A percentile compares a stretch with the other conserved stretches of the same genome.
These are phyloP conservation scores for Ormosia semicastrata DNA, from an alignment of 306 rosid genomes.

Conservation along the genomic window DNA sequence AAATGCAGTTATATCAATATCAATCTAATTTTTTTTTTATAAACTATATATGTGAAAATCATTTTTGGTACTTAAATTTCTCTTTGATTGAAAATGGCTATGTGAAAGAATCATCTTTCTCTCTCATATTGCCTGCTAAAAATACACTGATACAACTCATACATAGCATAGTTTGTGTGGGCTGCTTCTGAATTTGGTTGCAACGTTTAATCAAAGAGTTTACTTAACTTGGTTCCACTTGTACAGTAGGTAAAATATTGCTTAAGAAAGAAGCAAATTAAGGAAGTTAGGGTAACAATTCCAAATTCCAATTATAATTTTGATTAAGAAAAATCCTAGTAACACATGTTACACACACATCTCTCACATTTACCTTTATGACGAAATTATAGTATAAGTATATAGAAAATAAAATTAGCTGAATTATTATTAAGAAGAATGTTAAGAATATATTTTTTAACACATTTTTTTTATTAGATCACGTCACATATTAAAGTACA, in stretches of 20 bases:
- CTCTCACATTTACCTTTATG: no score
- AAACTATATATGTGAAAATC: neutral
- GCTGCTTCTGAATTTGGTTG: neutral
- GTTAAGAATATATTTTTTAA: no score
- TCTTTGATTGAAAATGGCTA: neutral
- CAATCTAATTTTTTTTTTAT: no score
- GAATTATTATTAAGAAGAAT: no score
- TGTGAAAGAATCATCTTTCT: neutral
- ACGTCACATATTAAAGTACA: no score
- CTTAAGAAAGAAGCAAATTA: neutral
- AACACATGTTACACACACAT: no score
- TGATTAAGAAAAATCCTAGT: no score
- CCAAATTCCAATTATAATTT: no score
- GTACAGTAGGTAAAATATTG: neutral
- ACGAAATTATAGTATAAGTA: no score
- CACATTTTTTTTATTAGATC: no score
- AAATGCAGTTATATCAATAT: neutral
- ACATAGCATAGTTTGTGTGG: neutral
- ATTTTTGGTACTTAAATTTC: neutral
- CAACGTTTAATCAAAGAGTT: neutral
- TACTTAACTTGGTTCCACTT: neutral
- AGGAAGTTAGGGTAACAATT: neutral
- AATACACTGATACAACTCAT: neutral
- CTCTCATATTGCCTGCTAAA: neutral
- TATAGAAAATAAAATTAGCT: no score